Conservation (phyloP, 805 yeast genomes). For the Nakazawaea peltata region DNA sequence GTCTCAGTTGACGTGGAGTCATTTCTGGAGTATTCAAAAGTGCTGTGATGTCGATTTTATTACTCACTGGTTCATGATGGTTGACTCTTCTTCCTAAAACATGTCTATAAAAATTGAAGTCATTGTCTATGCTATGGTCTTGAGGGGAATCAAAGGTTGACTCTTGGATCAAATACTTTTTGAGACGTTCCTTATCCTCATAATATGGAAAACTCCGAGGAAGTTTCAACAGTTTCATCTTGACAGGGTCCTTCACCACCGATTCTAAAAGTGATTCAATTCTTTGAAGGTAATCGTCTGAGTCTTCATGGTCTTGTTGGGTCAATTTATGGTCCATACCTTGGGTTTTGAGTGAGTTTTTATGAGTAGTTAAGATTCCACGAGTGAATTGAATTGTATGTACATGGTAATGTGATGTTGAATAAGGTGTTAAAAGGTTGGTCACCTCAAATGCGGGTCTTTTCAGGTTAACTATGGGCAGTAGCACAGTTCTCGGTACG, state of each 20-base stretch:
- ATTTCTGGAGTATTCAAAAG: background rate
- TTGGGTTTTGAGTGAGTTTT: too few relatives aligned
- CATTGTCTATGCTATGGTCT: background rate
- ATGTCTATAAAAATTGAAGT: background rate
- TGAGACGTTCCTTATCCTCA: background rate
- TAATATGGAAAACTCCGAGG: background rate
- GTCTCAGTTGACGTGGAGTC: background rate
- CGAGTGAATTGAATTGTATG: too few relatives aligned
- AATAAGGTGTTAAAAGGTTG: too few relatives aligned
- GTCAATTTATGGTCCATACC: too few relatives aligned
- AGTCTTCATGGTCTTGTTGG: background rate
- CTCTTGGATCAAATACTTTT: background rate
- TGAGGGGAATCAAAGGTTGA: too few relatives aligned
- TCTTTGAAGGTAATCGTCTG: background rate
- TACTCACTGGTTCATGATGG: too few relatives aligned
- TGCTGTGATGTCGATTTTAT: too few relatives aligned
- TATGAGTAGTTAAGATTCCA: too few relatives aligned
- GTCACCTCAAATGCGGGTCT: too few relatives aligned
- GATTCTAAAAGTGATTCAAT: background rate
- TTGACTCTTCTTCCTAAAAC: background rate
- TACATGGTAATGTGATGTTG: too few relatives aligned
- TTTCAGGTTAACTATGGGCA: too few relatives aligned
- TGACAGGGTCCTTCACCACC: background rate
- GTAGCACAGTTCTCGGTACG: too few relatives aligned
- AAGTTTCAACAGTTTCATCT: background rate